Base-by-base conservation (phyloP, 176 grass and related monocot species). In the Secale cereale region DNA sequence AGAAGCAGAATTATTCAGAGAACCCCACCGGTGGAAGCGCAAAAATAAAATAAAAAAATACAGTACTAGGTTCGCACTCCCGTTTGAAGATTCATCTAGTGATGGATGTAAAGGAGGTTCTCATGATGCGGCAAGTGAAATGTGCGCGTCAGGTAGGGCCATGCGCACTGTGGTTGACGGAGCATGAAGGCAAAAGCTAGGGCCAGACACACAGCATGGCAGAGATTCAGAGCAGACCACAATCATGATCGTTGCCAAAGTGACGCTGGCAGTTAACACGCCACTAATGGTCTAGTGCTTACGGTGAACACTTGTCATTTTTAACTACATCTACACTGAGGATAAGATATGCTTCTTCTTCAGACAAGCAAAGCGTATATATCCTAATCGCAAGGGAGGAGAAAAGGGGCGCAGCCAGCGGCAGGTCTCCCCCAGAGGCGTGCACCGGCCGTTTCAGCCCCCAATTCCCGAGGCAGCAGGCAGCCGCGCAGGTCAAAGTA, bases 401-500 rank as follows among this genome's bases (percentile, higher is more conserved):
- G 52, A 56, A 56, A 57, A 57, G 7, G 52, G 52, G 52, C 19
- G 52, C 52, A 3, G 52, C 52, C 52, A 22, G 52, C 16, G 19
- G 19, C 52, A 86, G n/a, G n/a, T n/a, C n/a, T n/a, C n/a, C n/a
- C n/a, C n/a, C n/a, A n/a, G 79, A 90, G 76, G 89, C 85, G 89
- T 90, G 89, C 88, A 23, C 88, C 84, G 79, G 65, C 79, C 84
- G 83, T 73, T 79, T 83, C 1, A 0, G 43, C 59, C n/a, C 16
- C 7, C 84, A 33, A 61, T 86, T 91, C 81, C 89, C 89, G 66
- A 57, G 54, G 48, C 46, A 83, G 48, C 46, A 83, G 12, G 84
- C 70, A 4, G 50, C 6, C 8, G 20, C 26, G 17, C 33, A 69
- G 65, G 68, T 86, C 89, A 87, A 86, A 76, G 65, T 7, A 37